Evolutionary conservation across 495 filamentous ascomycete genomes (phyloP), one percentile per base, ranked within the genome.

Genomic region (Daldinia grandis): DNA sequence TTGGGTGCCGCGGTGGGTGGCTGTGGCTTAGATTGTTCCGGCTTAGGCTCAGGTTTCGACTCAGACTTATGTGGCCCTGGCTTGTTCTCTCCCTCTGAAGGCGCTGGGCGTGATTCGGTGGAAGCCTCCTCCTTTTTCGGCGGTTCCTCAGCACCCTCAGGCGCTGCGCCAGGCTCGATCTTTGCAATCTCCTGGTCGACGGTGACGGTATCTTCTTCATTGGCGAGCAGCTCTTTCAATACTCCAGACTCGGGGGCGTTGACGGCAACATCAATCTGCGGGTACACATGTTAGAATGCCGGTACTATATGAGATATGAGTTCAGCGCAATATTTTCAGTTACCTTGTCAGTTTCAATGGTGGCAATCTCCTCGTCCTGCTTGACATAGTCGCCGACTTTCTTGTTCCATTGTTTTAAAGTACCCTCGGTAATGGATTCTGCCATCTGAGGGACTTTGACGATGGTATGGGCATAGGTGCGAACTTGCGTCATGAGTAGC

Each of bases 321-420:
- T 42, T 31, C 21, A 65, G 80, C 15, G 12, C 24, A 58, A 2
- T 17, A 14, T 55, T 17, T 44, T 3, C n/a, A 2, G 68, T 53
- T 85, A 94, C 94, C 92, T 99, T 99, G 86, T 99, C 96, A n/a
- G 95, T 99, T 81, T 99, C 95, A 77, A 99, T 99, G 35, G 96
- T 97, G 30, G 95, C 96, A 76, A 99, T 95, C 79, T 98, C 96
- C 80, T 99, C 96, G 76, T 98, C 96, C 76, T 90, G 90, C 82
- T 95, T 92, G 15, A 99, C 94, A 73, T 87, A 95, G 82, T 99
- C 96, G 62, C 95, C 95, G 77, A 97, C 84, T 82, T 97, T 88
- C 87, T 98, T 98, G 65, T 88, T 91, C 84, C 92, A 99, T 74
- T 97, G 93, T 82, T 97, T 98, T 76, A 99, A 79, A 19, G 96